Conservation (phyloP, 768 basidiomycete species). For the Kwoniella shandongensis region DNA sequence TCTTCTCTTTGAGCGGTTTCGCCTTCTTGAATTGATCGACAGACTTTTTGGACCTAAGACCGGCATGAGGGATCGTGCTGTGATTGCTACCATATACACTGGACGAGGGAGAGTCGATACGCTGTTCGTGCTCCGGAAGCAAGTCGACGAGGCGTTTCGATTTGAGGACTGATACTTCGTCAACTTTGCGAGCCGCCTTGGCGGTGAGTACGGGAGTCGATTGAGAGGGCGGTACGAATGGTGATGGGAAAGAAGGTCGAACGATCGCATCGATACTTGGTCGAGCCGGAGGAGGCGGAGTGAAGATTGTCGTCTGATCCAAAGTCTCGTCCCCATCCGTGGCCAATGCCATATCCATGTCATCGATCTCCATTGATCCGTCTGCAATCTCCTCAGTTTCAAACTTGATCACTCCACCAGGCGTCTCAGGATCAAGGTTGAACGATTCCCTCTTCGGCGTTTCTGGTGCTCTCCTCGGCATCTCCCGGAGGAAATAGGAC, state of each 20-base stretch:
- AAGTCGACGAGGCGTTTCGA: too few relatives aligned
- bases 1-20: slow-evolving; percentile 7
- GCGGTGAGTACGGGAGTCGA: slow-evolving; percentile 9
- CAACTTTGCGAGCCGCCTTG: slow-evolving; percentile 4
- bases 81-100: too few relatives aligned
- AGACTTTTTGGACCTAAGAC: slow-evolving; percentile 1
- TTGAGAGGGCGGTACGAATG: neutral
- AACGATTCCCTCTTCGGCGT: slow-evolving; percentile 28
- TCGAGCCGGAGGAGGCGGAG: neutral
- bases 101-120: too few relatives aligned
- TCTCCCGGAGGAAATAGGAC: slow-evolving; percentile 24
- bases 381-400: slow-evolving; percentile 13
- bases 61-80: neutral
- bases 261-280: neutral
- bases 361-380: too few relatives aligned
- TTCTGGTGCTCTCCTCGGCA: slow-evolving; percentile 30
- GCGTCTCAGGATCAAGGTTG: slow-evolving; percentile 1
- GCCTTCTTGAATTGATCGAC: neutral
- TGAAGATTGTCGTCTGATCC: slow-evolving; percentile 1
- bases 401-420: slow-evolving; percentile 3
- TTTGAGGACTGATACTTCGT: neutral
- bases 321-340: slow-evolving; percentile 5
- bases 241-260: neutral
- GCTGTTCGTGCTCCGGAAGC: too few relatives aligned
- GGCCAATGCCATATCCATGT: neutral